Evolutionary conservation across 352 stramenopile genomes (phyloP).

Genomic region (Nothophytophthora sp.): DNA sequence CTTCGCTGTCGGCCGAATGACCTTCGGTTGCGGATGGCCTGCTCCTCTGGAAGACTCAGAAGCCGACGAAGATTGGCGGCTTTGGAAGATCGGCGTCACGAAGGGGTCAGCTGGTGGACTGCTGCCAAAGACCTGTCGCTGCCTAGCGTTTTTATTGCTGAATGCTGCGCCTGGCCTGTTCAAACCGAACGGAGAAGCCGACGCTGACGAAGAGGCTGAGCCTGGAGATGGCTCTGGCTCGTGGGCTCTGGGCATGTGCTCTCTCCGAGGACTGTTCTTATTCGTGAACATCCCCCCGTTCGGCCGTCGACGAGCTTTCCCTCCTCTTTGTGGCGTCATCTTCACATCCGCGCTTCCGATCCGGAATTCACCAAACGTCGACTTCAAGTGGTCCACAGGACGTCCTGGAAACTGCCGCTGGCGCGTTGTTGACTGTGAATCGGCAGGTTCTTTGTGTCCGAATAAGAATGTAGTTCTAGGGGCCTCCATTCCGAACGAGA

Average conservation of each 20-base stretch:
- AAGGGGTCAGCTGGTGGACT: slow-evolving; percentile 48
- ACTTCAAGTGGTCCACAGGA: slow-evolving; percentile 1
- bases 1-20: slow-evolving; percentile 7
- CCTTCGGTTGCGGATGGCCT: not conserved
- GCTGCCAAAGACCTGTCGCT: slow-evolving; percentile 20
- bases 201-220: slow-evolving; percentile 1
- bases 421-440: not conserved
- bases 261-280: slow-evolving; percentile 23
- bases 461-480: slow-evolving; percentile 21
- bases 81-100: slow-evolving; percentile 41
- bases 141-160: slow-evolving; percentile 32
- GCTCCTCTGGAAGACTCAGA: slow-evolving; percentile 12
- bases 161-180: slow-evolving; percentile 15
- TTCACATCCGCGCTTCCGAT: slow-evolving; percentile 22
- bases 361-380: slow-evolving; percentile 17
- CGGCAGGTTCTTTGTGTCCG: slow-evolving; percentile 5
- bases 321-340: slow-evolving; percentile 7
- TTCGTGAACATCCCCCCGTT: slow-evolving; percentile 37
- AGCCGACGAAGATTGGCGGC: slow-evolving; percentile 4
- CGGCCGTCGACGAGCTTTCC: no score
- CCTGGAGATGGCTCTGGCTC: slow-evolving; percentile 22
- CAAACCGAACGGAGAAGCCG: slow-evolving; percentile 33
- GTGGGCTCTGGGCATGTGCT: slow-evolving; percentile 6
- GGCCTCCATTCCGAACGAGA: slow-evolving; percentile 23
- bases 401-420: slow-evolving; percentile 3